A percentile compares a stretch with the other conserved stretches of the same genome.
Evolutionary conservation across 1,139 yeast genomes (phyloP).

Genomic region (Sugiyamaella sp.): DNA sequence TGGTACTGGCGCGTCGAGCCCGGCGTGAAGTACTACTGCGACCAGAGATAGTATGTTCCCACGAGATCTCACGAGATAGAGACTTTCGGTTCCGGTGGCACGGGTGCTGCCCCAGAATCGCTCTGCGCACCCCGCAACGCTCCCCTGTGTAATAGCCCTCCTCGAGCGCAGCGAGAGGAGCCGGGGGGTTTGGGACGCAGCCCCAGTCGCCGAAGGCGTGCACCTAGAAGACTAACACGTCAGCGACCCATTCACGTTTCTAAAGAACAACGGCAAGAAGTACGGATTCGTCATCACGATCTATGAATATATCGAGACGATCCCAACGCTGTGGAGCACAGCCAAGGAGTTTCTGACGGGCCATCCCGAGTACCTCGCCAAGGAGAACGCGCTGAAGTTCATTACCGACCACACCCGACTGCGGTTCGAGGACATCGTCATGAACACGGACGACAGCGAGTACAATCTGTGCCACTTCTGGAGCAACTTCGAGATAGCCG

Average conservation of each 20-base stretch:
- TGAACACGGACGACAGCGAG: slow-evolving; percentile 45
- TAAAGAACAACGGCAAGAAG: slow-evolving; percentile 70
- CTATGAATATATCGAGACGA: slow-evolving; percentile 78
- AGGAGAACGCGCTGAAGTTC: slow-evolving; percentile 69
- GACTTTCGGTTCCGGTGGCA: neutral
- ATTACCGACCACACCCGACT: slow-evolving; percentile 57
- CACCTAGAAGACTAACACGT: slow-evolving; percentile 21
- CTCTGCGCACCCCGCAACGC: no score
- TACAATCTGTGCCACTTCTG: slow-evolving; percentile 93
- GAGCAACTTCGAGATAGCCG: slow-evolving; percentile 92
- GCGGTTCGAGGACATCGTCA: slow-evolving; percentile 45
- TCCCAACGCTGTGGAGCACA: slow-evolving; percentile 80
- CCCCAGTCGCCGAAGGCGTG: slow-evolving; percentile 1
- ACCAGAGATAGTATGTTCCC: slow-evolving; percentile 42
- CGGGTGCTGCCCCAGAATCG: neutral
- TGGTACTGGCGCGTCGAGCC: slow-evolving; percentile 97
- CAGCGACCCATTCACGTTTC: slow-evolving; percentile 77
- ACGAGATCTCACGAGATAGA: neutral
- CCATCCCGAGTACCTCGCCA: slow-evolving; percentile 65
- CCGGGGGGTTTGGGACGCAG: no score
- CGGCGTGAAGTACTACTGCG: slow-evolving; percentile 81
- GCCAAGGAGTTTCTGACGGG: slow-evolving; percentile 64
- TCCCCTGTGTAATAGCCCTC: no score
- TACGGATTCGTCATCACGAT: slow-evolving; percentile 87
- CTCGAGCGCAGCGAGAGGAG: no score